phyloP scores from a whole-genome alignment of 2,329 filamentous ascomycete species.

The Trichophyton mentagrophytes region DNA sequence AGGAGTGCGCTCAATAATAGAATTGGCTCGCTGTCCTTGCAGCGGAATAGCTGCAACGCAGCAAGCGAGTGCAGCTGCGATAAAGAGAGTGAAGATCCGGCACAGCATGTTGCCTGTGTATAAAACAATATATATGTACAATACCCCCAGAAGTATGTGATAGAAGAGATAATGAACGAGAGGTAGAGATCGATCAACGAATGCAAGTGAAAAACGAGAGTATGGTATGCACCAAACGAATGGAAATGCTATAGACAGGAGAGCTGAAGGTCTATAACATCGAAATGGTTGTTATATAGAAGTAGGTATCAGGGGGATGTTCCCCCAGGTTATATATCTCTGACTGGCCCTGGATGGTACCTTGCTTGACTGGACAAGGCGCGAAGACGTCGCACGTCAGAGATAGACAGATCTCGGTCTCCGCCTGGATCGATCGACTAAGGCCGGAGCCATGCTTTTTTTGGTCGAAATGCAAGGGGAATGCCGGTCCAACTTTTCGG shows the following conservation, averaged over 20 bases:
- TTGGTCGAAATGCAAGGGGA: background rate
- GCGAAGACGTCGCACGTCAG: slow-evolving; percentile 3
- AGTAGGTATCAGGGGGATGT: background rate
- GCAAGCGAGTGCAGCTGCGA: background rate
- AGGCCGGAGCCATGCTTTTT: background rate
- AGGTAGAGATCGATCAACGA: background rate
- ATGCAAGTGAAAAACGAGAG: background rate
- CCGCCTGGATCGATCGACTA: background rate
- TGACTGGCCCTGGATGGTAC: background rate
- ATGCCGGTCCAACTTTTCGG: background rate
- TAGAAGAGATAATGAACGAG: background rate
- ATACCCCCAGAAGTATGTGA: background rate
- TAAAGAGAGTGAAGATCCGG: slow-evolving; percentile 6
- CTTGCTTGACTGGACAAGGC: background rate
- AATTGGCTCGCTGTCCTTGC: background rate
- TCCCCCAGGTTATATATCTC: background rate
- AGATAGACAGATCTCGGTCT: slow-evolving; percentile 4
- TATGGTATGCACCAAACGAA: background rate
- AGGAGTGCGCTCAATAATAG: background rate
- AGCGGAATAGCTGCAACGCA: background rate
- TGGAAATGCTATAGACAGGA: background rate
- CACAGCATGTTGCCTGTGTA: slow-evolving; percentile 4
- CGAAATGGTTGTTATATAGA: background rate
- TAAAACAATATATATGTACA: background rate
- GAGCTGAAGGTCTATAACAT: background rate